Base-by-base conservation (phyloP, 306 rosid genomes). In the Prunus mira region DNA sequence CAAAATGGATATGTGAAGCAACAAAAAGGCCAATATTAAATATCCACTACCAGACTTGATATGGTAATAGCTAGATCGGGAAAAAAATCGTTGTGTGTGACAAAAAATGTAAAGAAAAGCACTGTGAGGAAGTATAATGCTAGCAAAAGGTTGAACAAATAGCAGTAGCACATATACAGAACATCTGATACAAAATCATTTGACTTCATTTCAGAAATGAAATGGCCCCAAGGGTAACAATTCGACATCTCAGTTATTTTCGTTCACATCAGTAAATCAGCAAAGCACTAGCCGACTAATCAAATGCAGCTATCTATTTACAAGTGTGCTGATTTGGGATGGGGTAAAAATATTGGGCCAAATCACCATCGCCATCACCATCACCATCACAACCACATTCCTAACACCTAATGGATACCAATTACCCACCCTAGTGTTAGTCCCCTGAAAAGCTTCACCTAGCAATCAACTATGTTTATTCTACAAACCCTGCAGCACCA, bases 1-100 rank as follows among this genome's bases (percentile, higher is more conserved):
- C 69, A 75, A 18, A n/a, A 25, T 54, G 30, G 61, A 67, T 20
- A 67, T 46, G 25, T 63, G 41, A 76, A 14, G 78, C 34, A 9
- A 75, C 12, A 18, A 6, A 27, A 65, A 54, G 25, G 46, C 56
- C 74, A 73, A 46, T 13, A 28, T 28, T 2, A 62, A 27, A 18
- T 62, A 28, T 28, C 9, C 43, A 12, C n/a, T 2, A 62, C 43
- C 10, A 2, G 28, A n/a, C 63, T 57, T 57, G 12, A 22, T 14
- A 49, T 6, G 15, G 10, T 52, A 15, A 52, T 13, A 60, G 5
- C 4, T 24, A 34, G 14, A 22, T 2, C 25, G 3, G 24, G n/a
- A 57, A 25, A 11, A 24, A 60, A 9, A 4, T 12, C 41, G 2
- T 61, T 55, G 4, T 62, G 43, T 24, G 24, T 6, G 43, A 62